A percentile compares a stretch with the other conserved stretches of the same genome.
These are phyloP conservation scores for Celoporthe dispersa DNA, from an alignment of 2,329 filamentous ascomycete species.

Conservation along the genomic window DNA sequence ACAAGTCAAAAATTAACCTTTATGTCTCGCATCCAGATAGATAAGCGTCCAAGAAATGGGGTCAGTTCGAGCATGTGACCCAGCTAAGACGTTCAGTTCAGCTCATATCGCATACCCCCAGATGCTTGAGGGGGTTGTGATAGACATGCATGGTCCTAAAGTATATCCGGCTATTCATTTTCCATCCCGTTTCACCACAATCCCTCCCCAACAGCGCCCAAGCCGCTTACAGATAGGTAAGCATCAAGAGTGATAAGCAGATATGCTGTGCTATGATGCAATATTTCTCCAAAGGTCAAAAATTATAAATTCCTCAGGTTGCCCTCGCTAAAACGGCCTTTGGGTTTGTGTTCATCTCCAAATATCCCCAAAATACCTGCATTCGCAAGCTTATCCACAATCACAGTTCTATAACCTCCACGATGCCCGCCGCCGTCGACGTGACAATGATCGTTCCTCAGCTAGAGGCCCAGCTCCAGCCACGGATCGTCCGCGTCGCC, in stretches of 20 bases:
- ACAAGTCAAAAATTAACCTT: neutral
- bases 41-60: neutral
- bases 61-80: neutral
- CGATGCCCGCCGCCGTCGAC: neutral
- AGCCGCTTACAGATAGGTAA: neutral
- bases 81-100: neutral
- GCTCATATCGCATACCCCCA: neutral
- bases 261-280: neutral
- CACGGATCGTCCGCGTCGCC: slow-evolving; percentile 41
- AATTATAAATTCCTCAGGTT: neutral
- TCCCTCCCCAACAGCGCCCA: neutral
- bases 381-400: neutral
- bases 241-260: neutral
- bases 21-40: neutral
- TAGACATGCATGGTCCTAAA: neutral
- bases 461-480: neutral
- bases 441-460: neutral
- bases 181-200: neutral
- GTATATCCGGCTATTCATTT: neutral
- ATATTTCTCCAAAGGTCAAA: neutral
- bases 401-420: neutral
- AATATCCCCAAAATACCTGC: neutral
- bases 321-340: neutral
- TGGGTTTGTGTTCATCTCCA: neutral
- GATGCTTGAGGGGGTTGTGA: neutral